Base-by-base conservation (phyloP, 225 moss, liverwort and hornwort species). In the Marchantia paleacea region DNA sequence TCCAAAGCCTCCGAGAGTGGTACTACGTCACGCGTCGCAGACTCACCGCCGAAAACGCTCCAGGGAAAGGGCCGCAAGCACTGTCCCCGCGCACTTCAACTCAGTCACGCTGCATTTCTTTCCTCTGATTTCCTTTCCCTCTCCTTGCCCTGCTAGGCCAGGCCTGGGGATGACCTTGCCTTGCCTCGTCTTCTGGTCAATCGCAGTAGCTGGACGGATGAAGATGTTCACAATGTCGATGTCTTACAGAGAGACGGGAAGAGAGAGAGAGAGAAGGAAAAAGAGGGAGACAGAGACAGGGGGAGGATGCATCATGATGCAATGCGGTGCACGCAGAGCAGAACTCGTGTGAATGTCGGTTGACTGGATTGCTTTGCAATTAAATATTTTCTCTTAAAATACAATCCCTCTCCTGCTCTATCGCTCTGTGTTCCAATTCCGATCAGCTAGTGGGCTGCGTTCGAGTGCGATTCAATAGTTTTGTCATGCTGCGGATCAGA, bases 11-110 rank as follows among this genome's bases (percentile, higher is more conserved):
- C 3, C 63, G 24, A 20, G 19, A 29, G 69, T 55, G 72, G 77
- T 54, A 57, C 57, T 8, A 71, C 68, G 80, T 76, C 80, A 61
- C 80, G 69, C 61, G 78, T 74, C 75, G 55, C 75, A 29, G 49
- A 47, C 14, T 24, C 39, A 47, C 69, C 10, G 29, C 30, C 39
- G 69, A 31, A 19, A 69, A 1, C 11, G 13, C 69, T 30, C 11
- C 69, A 29, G 69, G 26, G 20, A 20, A 63, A 63, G 1, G 20
- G n/a, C 9, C 63, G 9, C 24, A 2, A 39, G 39, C 57, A 57
- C 57, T 19, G 57, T 57, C 19, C 57, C 57, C 39, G 39, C 57
- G 57, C 57, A 57, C 57, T 57, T 13, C 57, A 9, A 39, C 39
- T 39, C 39, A 39, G 39, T 39, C 39, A 39, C 39, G 39, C 39